Evolutionary conservation across 768 basidiomycete genomes (phyloP).

Genomic region (Boletus sp.): DNA sequence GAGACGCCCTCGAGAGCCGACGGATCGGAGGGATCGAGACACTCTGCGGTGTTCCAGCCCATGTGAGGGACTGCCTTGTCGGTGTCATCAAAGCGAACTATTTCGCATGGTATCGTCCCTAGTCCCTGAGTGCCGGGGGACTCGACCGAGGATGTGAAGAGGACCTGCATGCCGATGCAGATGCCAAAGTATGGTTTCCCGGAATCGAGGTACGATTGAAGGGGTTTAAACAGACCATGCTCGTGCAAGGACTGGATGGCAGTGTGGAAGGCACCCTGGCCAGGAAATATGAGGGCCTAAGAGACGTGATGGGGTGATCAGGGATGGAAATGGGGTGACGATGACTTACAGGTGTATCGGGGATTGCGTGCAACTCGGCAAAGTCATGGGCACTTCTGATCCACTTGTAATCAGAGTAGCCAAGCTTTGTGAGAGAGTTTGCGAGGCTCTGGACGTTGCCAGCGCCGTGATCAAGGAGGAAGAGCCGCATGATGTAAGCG

Average conservation of each 20-base stretch:
- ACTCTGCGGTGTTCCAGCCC: constrained; percentile 87
- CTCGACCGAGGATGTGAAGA: constrained; percentile 86
- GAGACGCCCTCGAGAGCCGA: constrained; percentile 46
- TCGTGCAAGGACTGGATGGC: constrained; percentile 74
- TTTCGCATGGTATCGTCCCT: constrained; percentile 77
- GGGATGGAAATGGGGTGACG: constrained; percentile 2
- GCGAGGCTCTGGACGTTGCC: constrained; percentile 93
- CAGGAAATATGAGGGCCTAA: constrained; percentile 94
- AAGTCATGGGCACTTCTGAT: constrained; percentile 80
- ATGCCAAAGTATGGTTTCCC: constrained; percentile 96
- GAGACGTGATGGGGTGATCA: constrained; percentile 11
- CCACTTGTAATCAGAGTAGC: constrained; percentile 81
- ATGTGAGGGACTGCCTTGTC: constrained; percentile 96
- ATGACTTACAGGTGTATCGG: constrained; percentile 61
- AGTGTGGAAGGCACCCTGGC: constrained; percentile 90
- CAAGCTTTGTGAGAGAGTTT: constrained; percentile 82
- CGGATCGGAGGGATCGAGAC: constrained; percentile 42
- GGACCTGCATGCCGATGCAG: constrained; percentile 97
- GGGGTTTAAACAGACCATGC: constrained; percentile 74
- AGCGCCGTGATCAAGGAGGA: constrained; percentile 94
- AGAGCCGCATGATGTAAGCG: constrained; percentile 51
- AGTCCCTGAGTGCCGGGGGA: constrained; percentile 67
- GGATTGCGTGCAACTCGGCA: constrained; percentile 38
- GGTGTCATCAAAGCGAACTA: constrained; percentile 63
- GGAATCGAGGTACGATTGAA: constrained; percentile 77